These are phyloP conservation scores for Pogostemon cablin DNA, from an alignment of 257 asterid species.

Conservation along the genomic window DNA sequence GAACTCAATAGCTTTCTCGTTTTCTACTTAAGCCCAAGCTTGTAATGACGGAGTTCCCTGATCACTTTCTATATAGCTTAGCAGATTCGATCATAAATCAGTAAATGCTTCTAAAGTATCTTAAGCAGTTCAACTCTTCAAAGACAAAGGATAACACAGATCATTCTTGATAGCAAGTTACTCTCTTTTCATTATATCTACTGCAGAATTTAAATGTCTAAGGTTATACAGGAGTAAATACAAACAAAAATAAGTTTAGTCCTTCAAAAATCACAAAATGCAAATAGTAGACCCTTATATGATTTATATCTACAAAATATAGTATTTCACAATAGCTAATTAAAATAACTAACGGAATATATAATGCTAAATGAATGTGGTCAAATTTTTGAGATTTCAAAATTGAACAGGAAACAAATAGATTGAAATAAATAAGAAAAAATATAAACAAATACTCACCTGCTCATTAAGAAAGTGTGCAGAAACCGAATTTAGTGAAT, in stretches of 20 bases:
- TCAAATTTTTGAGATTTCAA: constrained; percentile 11
- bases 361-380: constrained; percentile 10
- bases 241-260: constrained; percentile 18
- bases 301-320: constrained; percentile 6
- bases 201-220: neutral
- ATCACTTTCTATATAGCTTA: neutral
- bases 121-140: constrained; percentile 11
- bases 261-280: neutral
- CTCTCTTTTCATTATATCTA: neutral
- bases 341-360: constrained; percentile 12
- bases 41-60: neutral
- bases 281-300: constrained; percentile 3
- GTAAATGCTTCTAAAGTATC: constrained; percentile 9
- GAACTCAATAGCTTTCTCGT: neutral
- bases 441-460: constrained; percentile 46
- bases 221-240: neutral
- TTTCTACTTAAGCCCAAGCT: neutral
- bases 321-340: neutral
- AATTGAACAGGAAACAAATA: constrained; percentile 13
- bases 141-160: constrained; percentile 15
- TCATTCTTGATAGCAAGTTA: constrained; percentile 20
- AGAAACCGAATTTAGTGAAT: constrained; percentile 93
- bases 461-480: constrained; percentile 98
- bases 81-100: constrained; percentile 17
- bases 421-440: neutral